Conservation (phyloP, 73 alveolate genomes). For the Stentor roeselii region DNA sequence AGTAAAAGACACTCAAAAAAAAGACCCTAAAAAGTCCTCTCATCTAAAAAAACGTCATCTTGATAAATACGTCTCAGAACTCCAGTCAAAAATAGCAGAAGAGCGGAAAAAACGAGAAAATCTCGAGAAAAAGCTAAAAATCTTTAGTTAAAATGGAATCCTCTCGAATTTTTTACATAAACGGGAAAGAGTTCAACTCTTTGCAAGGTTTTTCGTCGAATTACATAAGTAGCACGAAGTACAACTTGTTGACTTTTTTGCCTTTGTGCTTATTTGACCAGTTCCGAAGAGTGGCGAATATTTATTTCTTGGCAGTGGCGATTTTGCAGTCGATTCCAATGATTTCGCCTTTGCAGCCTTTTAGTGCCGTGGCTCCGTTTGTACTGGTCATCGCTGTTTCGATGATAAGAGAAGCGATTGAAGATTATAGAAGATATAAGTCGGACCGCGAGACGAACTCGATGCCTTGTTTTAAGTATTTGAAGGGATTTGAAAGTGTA, state of each 20-base stretch:
- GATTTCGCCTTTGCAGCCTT: constrained; percentile 66
- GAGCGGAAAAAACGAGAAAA: too few relatives aligned
- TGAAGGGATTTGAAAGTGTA: constrained; percentile 28
- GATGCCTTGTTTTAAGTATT: constrained; percentile 28
- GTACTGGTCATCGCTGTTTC: constrained; percentile 66
- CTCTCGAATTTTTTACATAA: background rate
- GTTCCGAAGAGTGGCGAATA: constrained; percentile 71
- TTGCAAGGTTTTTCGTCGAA: constrained; percentile 38
- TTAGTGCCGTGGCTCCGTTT: constrained; percentile 60
- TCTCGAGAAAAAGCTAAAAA: too few relatives aligned
- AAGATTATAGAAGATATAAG: constrained; percentile 78
- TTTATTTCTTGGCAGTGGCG: constrained; percentile 69
- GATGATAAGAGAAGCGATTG: constrained; percentile 85
- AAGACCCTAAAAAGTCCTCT: too few relatives aligned
- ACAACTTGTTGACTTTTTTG: constrained; percentile 57
- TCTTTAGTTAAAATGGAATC: too few relatives aligned
- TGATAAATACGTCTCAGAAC: too few relatives aligned
- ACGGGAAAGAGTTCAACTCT: background rate
- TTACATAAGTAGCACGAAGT: constrained; percentile 74
- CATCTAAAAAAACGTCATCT: too few relatives aligned
- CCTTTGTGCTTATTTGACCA: constrained; percentile 65
- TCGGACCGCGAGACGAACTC: constrained; percentile 37
- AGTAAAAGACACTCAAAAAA: too few relatives aligned
- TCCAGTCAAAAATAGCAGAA: too few relatives aligned
- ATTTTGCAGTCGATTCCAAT: constrained; percentile 69